A percentile compares a stretch with the other conserved stretches of the same genome.
phyloP scores from a whole-genome alignment of 768 basidiomycete species.

The Solioccasus polychromus region DNA sequence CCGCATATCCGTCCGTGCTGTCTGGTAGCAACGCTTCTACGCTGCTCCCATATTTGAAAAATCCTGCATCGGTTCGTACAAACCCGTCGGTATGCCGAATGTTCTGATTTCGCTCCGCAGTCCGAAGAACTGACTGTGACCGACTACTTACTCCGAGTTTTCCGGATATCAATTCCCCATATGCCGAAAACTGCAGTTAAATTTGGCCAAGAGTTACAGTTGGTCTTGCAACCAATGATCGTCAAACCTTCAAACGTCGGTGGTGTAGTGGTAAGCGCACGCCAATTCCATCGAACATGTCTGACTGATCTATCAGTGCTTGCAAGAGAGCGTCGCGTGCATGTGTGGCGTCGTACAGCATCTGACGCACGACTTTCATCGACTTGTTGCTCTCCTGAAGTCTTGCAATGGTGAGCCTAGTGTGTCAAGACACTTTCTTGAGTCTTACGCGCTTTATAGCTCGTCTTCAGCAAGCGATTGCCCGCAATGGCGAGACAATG shows the following conservation, averaged over 20 bases:
- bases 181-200: constrained; percentile 89
- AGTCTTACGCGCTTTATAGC: constrained; percentile 34
- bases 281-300: background rate
- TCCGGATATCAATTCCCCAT: constrained; percentile 77
- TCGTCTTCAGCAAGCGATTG: constrained; percentile 61
- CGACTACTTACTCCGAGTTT: constrained; percentile 87
- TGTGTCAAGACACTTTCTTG: background rate
- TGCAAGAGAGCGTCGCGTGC: constrained; percentile 92
- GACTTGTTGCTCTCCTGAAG: constrained; percentile 75
- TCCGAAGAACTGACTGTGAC: constrained; percentile 78
- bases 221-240: constrained; percentile 85
- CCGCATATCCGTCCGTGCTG: constrained; percentile 82
- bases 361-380: constrained; percentile 82
- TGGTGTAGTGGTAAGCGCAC: constrained; percentile 56
- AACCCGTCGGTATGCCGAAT: background rate
- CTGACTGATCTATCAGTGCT: constrained; percentile 39
- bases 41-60: constrained; percentile 87
- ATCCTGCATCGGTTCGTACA: constrained; percentile 65
- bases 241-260: constrained; percentile 73
- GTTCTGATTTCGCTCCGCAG: constrained; percentile 36
- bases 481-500: constrained; percentile 40
- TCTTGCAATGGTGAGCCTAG: constrained; percentile 69
- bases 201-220: constrained; percentile 85
- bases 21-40: constrained; percentile 80
- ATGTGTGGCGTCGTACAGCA: constrained; percentile 82